Base-by-base conservation (phyloP, 1,284 basidiomycete genomes). In the Ustilago crameri region DNA sequence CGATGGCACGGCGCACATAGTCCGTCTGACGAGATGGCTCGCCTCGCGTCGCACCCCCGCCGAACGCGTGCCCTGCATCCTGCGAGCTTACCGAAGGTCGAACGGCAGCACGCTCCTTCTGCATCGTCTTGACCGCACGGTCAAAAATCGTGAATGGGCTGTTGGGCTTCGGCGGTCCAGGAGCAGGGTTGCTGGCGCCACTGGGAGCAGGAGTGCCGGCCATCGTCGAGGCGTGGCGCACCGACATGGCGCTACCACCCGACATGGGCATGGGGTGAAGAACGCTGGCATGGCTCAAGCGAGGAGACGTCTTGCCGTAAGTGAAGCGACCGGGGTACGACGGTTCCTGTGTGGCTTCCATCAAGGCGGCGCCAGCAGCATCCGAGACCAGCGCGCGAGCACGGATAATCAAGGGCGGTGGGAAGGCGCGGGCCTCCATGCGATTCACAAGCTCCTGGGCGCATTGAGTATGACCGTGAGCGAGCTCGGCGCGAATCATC, bases 401-500 rank as follows among this genome's bases (percentile, higher is more conserved):
- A 22, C 74, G 76, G 9, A 78, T 46, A 22, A 83, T 67, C 18
- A 85, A 71, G 12, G 84, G 83, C 4, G 78, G 71, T 9, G 85
- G 85, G 79, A 85, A 86, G 42, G 82, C 83, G 64, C 93, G 88
- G 69, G 88, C 86, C 84, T 90, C 89, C 79, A 97, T 87, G 44
- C 93, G 87, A 51, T 89, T 87, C 18, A 96, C 86, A 0, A 98
- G 85, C 2, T 86, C 87, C n/a, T 88, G 66, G 0, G 93, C 95
- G 14, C 87, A 86, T 40, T 89, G 88, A 17, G 88, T 87, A 72
- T 93, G 87, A 9, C 93, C 93, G 49, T 87, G 88, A 17, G 88
- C 88, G 9, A 98, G 86, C 84, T 99, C 96, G 3, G 92, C 92
- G 20, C 92, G 89, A 70, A 99, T 90, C 93, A 98, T 98, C 5